Percentiles rank a stretch among this genome's conserved stretches.
These are phyloP conservation scores for Vanderwaltozyma tropicalis DNA, from an alignment of 805 yeast genomes.

Conservation along the genomic window DNA sequence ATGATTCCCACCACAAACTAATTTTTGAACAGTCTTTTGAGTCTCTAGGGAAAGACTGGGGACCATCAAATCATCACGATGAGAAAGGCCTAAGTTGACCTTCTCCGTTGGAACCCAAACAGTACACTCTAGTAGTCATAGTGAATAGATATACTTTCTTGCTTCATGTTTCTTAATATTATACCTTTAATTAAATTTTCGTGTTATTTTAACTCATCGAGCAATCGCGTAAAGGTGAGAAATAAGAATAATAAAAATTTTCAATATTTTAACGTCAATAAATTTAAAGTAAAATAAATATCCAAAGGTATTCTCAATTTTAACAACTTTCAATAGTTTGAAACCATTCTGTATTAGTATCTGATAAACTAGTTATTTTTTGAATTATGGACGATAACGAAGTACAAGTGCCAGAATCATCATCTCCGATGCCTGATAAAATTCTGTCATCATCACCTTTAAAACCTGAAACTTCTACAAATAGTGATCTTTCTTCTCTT, in stretches of 20 bases:
- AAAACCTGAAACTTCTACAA: slow-evolving; percentile 5
- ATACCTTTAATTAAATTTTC: too few species aligned
- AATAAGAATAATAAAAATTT: too few species aligned
- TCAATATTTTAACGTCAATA: too few species aligned
- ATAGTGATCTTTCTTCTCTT: slow-evolving; percentile 11
- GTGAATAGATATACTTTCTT: not conserved
- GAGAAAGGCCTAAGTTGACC: slow-evolving; percentile 60
- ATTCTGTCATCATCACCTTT: slow-evolving; percentile 24
- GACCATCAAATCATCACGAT: slow-evolving; percentile 36
- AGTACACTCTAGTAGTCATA: slow-evolving; percentile 18
- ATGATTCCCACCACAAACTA: slow-evolving; percentile 84
- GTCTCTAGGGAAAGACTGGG: slow-evolving; percentile 19
- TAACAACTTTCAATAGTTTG: too few species aligned
- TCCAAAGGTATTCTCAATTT: too few species aligned
- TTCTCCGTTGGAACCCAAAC: slow-evolving; percentile 80
- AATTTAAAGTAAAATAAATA: too few species aligned
- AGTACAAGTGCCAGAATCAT: slow-evolving; percentile 45
- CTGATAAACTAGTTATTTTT: too few species aligned
- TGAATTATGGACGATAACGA: too few species aligned
- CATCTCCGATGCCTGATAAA: slow-evolving; percentile 27
- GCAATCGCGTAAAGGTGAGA: too few species aligned
- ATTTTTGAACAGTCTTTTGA: slow-evolving; percentile 28
- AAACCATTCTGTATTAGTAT: too few species aligned
- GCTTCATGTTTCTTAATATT: too few species aligned
- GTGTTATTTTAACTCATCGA: not conserved